phyloP scores from a whole-genome alignment of 192 early-diverging fungal species.

The Gaertneriomyces semiglobifer region DNA sequence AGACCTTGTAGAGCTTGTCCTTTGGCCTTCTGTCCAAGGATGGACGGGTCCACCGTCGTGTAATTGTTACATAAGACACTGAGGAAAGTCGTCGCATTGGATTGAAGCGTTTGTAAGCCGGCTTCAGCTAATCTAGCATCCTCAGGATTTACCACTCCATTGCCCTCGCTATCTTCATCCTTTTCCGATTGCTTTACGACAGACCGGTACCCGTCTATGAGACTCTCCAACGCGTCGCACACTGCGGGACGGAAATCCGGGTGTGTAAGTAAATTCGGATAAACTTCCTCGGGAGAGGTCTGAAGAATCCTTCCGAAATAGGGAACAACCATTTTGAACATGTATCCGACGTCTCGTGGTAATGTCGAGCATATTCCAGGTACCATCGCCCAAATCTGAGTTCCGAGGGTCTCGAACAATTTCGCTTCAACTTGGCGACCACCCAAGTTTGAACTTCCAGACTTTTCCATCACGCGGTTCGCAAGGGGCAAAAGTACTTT shows the following conservation, averaged over 20 bases:
- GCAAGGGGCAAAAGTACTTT: slow-evolving; percentile 73
- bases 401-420: slow-evolving; percentile 81
- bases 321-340: slow-evolving; percentile 57
- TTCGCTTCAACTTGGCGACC: slow-evolving; percentile 61
- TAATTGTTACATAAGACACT: slow-evolving; percentile 52
- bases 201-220: slow-evolving; percentile 39
- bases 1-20: slow-evolving; percentile 44
- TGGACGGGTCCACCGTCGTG: slow-evolving; percentile 30
- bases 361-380: slow-evolving; percentile 77
- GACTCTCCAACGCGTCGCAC: slow-evolving; percentile 62
- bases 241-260: slow-evolving; percentile 75
- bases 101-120: slow-evolving; percentile 28
- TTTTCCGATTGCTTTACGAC: slow-evolving; percentile 23
- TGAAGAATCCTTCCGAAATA: slow-evolving; percentile 70
- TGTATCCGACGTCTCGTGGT: slow-evolving; percentile 64
- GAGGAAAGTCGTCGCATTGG: slow-evolving; percentile 44
- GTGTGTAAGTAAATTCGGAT: slow-evolving; percentile 45
- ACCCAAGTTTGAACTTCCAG: slow-evolving; percentile 54
- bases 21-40: slow-evolving; percentile 31
- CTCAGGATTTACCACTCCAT: slow-evolving; percentile 9
- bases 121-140: slow-evolving; percentile 6
- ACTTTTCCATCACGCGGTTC: slow-evolving; percentile 64
- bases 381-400: slow-evolving; percentile 86
- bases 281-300: slow-evolving; percentile 30
- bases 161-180: neutral